phyloP scores from a whole-genome alignment of 805 yeast genomes.

The Saturnispora saitoi region DNA sequence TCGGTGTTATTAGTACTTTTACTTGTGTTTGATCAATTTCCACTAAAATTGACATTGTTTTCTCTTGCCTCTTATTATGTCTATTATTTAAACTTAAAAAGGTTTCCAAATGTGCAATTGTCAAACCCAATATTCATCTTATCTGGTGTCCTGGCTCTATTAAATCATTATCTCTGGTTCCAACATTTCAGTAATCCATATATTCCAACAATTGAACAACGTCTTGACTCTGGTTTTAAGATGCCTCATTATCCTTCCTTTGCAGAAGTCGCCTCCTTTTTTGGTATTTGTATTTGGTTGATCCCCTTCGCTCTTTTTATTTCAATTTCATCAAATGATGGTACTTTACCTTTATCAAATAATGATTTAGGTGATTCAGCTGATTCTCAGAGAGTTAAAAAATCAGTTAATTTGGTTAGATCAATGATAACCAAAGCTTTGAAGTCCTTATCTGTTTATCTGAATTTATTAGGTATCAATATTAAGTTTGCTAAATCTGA shows the following conservation, averaged over 20 bases:
- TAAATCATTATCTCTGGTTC: constrained; percentile 89
- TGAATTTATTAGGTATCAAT: constrained; percentile 58
- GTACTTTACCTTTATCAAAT: constrained; percentile 55
- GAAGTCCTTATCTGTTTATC: constrained; percentile 35
- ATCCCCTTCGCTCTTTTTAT: constrained; percentile 90
- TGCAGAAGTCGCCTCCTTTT: constrained; percentile 88
- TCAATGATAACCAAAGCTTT: constrained; percentile 48
- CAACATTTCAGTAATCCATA: constrained; percentile 65
- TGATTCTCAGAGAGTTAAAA: constrained; percentile 24
- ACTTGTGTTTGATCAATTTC: constrained; percentile 70
- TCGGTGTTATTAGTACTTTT: constrained; percentile 42
- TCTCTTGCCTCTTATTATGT: constrained; percentile 63
- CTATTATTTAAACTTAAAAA: constrained; percentile 67
- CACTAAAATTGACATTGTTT: constrained; percentile 56
- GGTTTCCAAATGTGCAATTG: constrained; percentile 77
- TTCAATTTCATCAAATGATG: constrained; percentile 85
- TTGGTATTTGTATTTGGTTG: constrained; percentile 89
- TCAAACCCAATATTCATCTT: constrained; percentile 61
- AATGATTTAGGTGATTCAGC: constrained; percentile 20
- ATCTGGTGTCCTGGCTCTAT: constrained; percentile 63
- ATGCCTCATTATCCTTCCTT: constrained; percentile 72
- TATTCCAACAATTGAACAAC: constrained; percentile 58
- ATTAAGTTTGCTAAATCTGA: constrained; percentile 21
- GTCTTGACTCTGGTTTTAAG: constrained; percentile 48
- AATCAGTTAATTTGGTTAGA: constrained; percentile 61